A percentile compares a stretch with the other conserved stretches of the same genome.
Evolutionary conservation across 345 rosid species (phyloP).

Genomic region (Rhizophora apiculata): DNA sequence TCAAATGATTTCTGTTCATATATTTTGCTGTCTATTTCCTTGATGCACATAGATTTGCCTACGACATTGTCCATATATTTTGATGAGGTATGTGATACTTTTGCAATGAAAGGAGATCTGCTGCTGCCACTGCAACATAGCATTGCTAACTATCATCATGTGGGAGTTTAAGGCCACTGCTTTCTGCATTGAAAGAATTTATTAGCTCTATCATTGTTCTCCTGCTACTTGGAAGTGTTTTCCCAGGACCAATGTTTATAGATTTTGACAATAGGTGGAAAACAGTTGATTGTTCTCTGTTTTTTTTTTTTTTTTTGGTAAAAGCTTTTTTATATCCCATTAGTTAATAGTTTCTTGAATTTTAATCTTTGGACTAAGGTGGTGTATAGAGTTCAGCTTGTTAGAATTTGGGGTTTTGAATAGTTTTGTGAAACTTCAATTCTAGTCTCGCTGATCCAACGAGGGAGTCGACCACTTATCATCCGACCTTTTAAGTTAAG

Average conservation of each 20-base stretch:
- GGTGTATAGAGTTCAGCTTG: no score
- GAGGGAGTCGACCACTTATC: no score
- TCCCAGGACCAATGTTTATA: background rate
- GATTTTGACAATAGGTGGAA: background rate
- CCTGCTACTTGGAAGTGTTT: background rate
- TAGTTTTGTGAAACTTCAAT: no score
- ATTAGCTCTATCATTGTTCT: background rate
- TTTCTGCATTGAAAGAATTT: background rate
- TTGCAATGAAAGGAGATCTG: background rate
- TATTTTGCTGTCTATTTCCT: slow-evolving; percentile 28
- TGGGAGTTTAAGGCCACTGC: background rate
- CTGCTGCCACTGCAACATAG: background rate
- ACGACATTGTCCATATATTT: slow-evolving; percentile 90
- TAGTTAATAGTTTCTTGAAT: no score
- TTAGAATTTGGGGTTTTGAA: no score
- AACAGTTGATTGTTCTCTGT: background rate
- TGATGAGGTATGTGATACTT: slow-evolving; percentile 26
- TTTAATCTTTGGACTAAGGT: no score
- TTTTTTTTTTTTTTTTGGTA: background rate
- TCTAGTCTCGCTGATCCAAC: no score
- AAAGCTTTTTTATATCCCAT: background rate
- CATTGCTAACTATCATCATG: background rate
- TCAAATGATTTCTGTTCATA: background rate
- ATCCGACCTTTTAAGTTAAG: no score
- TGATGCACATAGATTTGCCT: slow-evolving; percentile 70